These are phyloP conservation scores for Coemansia sp. DNA, from an alignment of 192 early-diverging fungal species.

Conservation along the genomic window DNA sequence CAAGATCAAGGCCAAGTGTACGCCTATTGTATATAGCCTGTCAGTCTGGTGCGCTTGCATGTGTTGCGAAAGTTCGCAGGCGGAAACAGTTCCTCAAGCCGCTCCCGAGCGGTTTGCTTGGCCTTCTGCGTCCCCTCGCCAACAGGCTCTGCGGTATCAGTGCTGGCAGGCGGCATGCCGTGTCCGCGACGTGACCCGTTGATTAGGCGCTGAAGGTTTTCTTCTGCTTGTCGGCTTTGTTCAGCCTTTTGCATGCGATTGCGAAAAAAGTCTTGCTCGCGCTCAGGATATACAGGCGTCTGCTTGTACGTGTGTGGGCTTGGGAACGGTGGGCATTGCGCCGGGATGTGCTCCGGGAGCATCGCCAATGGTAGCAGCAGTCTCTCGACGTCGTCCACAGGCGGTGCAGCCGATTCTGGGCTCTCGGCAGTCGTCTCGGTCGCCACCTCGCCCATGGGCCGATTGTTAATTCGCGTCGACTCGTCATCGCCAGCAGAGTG, in stretches of 20 bases:
- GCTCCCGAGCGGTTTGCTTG: conserved; percentile 20
- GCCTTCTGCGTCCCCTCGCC: background rate
- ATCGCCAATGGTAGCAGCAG: conserved; percentile 18
- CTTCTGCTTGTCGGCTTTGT: conserved; percentile 49
- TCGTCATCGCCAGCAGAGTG: background rate
- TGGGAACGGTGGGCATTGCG: conserved; percentile 39
- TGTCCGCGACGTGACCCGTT: conserved; percentile 20
- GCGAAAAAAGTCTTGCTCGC: conserved; percentile 50
- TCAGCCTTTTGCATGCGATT: conserved; percentile 50
- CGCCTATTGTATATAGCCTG: conserved; percentile 18
- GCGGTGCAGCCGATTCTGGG: background rate
- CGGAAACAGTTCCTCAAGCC: conserved; percentile 32
- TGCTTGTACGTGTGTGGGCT: conserved; percentile 46
- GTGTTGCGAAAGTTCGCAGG: conserved; percentile 39
- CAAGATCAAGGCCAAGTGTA: no score
- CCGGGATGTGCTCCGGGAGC: conserved; percentile 34
- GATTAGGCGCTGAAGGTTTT: conserved; percentile 46
- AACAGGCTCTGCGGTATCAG: background rate
- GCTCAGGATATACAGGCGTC: conserved; percentile 42
- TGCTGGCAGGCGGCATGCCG: background rate
- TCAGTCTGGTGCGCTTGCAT: conserved; percentile 39
- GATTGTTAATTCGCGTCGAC: no score
- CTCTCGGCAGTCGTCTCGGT: no score
- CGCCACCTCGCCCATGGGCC: no score
- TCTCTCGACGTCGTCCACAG: conserved; percentile 12